Evolutionary conservation across 345 rosid genomes (phyloP).

Genomic region (Chamaenerion angustifolium): DNA sequence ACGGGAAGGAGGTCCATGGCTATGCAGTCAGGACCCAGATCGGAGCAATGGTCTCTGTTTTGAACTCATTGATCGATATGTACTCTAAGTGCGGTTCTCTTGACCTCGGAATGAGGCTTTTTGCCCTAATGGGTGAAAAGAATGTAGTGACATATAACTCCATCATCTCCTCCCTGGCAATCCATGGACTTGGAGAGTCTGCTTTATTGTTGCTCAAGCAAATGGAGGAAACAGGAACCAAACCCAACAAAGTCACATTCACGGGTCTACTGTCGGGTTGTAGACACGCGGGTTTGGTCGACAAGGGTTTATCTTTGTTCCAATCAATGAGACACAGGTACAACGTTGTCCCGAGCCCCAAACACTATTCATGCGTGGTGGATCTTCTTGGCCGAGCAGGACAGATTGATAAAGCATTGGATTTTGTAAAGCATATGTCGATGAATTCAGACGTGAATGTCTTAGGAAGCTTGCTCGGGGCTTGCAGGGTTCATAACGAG

Average conservation of each 20-base stretch:
- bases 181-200: constrained; percentile 25
- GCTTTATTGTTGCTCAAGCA: constrained; percentile 21
- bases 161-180: constrained; percentile 32
- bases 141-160: constrained; percentile 40
- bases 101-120: constrained; percentile 23
- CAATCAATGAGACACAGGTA: constrained; percentile 21
- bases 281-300: constrained; percentile 35
- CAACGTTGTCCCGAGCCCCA: constrained; percentile 20
- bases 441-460: constrained; percentile 25
- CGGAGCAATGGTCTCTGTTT: constrained; percentile 17
- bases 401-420: constrained; percentile 19
- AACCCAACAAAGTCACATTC: constrained; percentile 37
- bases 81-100: constrained; percentile 37
- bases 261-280: constrained; percentile 34
- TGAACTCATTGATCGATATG: constrained; percentile 40
- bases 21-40: constrained; percentile 25
- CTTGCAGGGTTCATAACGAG: constrained; percentile 35
- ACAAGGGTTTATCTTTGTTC: constrained; percentile 24
- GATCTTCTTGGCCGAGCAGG: constrained; percentile 47
- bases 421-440: constrained; percentile 27
- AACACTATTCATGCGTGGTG: constrained; percentile 42
- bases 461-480: constrained; percentile 39
- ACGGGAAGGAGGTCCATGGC: constrained; percentile 46
- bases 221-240: constrained; percentile 24
- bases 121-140: constrained; percentile 20